A percentile compares a stretch with the other conserved stretches of the same genome.
Conservation (phyloP, 306 rosid species). For the Corylus heterophylla region DNA sequence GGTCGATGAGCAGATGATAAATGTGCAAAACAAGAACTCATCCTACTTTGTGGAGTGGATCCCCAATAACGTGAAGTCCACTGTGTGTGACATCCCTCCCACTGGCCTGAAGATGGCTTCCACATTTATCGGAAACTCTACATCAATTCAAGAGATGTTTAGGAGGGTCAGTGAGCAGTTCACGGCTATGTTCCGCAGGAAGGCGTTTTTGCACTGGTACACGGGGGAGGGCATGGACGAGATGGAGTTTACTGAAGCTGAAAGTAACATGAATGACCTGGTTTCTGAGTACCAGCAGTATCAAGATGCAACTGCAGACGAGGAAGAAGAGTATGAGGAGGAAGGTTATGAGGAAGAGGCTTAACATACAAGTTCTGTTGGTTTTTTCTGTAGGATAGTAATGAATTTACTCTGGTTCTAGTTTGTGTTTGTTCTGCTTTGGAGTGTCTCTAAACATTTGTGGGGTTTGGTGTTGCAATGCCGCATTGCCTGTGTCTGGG, state of each 20-base stretch:
- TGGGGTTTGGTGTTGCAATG: neutral
- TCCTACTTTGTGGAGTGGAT: conserved; percentile 62
- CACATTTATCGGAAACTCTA: conserved; percentile 58
- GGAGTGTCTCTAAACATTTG: neutral
- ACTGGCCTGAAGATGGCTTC: conserved; percentile 58
- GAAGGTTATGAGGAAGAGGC: conserved; percentile 28
- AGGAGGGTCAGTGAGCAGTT: conserved; percentile 59
- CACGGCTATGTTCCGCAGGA: conserved; percentile 56
- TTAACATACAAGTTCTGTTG: neutral
- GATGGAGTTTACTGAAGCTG: conserved; percentile 64
- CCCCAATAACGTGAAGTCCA: conserved; percentile 58
- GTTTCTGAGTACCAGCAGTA: conserved; percentile 62
- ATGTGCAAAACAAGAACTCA: conserved; percentile 62
- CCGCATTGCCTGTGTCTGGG: conserved; percentile 7
- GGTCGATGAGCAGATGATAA: conserved; percentile 64
- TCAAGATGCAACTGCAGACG: conserved; percentile 64
- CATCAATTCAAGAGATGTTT: conserved; percentile 61
- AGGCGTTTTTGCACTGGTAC: conserved; percentile 69
- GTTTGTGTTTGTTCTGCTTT: neutral
- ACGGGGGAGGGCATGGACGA: conserved; percentile 66
- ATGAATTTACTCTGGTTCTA: neutral
- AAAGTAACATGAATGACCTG: conserved; percentile 63
- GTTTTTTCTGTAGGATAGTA: neutral
- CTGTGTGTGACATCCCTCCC: conserved; percentile 56
- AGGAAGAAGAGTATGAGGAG: conserved; percentile 52